Conservation (phyloP, 2,329 filamentous ascomycete species). For the Penicillium sp. region DNA sequence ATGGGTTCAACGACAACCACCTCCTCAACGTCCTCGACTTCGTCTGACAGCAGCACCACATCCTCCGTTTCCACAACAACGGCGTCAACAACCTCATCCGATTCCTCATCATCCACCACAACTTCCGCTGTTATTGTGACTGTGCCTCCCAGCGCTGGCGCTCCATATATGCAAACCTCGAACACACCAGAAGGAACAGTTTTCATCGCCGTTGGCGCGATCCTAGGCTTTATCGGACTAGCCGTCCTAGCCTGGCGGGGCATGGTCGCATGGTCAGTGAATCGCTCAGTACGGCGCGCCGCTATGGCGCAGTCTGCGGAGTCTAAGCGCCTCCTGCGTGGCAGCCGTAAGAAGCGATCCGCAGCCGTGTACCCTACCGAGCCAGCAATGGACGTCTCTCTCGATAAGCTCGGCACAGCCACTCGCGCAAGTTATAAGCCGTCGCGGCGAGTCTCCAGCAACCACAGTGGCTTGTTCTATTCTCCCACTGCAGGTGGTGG, state of each 20-base stretch:
- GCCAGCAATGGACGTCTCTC: constrained; percentile 49
- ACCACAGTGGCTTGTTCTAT: constrained; percentile 84
- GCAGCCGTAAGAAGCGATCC: constrained; percentile 43
- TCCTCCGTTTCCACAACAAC: constrained; percentile 25
- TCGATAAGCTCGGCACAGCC: constrained; percentile 50
- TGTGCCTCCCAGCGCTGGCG: constrained; percentile 79
- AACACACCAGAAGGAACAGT: constrained; percentile 86
- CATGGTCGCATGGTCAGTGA: constrained; percentile 85
- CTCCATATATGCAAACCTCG: constrained; percentile 90
- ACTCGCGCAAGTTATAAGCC: constrained; percentile 41
- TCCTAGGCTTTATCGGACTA: constrained; percentile 78
- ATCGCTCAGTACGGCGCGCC: constrained; percentile 84
- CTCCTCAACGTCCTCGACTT: constrained; percentile 9
- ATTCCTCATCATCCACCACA: constrained; percentile 58
- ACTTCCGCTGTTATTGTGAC: constrained; percentile 65
- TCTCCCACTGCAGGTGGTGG: constrained; percentile 76
- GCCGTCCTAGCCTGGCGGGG: constrained; percentile 86
- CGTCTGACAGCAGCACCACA: constrained; percentile 17
- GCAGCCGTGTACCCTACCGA: constrained; percentile 17
- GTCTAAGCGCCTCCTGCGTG: constrained; percentile 65
- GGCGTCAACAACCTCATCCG: constrained; percentile 46
- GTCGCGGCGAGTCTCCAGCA: constrained; percentile 41
- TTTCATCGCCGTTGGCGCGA: constrained; percentile 90
- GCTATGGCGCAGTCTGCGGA: constrained; percentile 74
- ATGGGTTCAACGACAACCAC: constrained; percentile 20